Percentiles rank a stretch among this genome's conserved stretches.
phyloP scores from a whole-genome alignment of 202 grass and related monocot genomes.

The Dendrocalamus latiflorus region DNA sequence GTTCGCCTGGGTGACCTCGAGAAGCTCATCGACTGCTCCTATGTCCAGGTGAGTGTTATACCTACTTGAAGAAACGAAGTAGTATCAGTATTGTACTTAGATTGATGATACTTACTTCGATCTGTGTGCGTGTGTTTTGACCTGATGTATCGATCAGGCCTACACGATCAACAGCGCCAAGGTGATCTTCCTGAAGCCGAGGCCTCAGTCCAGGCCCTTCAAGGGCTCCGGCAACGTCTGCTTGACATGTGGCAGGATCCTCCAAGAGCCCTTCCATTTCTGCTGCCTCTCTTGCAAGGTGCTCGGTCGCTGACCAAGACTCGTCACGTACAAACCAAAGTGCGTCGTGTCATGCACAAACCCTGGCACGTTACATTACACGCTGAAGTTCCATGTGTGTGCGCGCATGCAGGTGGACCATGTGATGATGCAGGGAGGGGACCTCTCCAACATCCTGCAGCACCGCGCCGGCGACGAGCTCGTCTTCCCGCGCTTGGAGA shows the following conservation, averaged over 20 bases:
- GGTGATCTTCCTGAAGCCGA: slow-evolving; percentile 97
- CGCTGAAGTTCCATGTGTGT: not conserved
- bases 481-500: slow-evolving; percentile 56
- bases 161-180: no score
- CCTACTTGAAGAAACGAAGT: no score
- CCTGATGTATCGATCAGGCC: slow-evolving; percentile 30
- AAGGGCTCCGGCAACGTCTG: slow-evolving; percentile 92
- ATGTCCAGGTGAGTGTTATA: slow-evolving; percentile 95
- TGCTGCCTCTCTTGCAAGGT: slow-evolving; percentile 98
- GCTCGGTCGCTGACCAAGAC: not conserved
- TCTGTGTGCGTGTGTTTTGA: not conserved
- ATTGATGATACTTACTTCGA: not conserved
- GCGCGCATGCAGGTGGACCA: slow-evolving; percentile 86
- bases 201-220: slow-evolving; percentile 95
- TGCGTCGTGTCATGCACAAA: not conserved
- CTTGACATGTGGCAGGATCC: slow-evolving; percentile 83
- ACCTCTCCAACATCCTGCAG: no score
- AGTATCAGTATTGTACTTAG: not conserved
- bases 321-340: not conserved
- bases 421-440: slow-evolving; percentile 67
- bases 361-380: not conserved
- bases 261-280: slow-evolving; percentile 92
- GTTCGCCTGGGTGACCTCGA: slow-evolving; percentile 90
- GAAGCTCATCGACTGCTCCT: slow-evolving; percentile 97
- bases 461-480: slow-evolving; percentile 40